Conservation (phyloP, 352 stramenopile species). For the Phytophthora pisi region DNA sequence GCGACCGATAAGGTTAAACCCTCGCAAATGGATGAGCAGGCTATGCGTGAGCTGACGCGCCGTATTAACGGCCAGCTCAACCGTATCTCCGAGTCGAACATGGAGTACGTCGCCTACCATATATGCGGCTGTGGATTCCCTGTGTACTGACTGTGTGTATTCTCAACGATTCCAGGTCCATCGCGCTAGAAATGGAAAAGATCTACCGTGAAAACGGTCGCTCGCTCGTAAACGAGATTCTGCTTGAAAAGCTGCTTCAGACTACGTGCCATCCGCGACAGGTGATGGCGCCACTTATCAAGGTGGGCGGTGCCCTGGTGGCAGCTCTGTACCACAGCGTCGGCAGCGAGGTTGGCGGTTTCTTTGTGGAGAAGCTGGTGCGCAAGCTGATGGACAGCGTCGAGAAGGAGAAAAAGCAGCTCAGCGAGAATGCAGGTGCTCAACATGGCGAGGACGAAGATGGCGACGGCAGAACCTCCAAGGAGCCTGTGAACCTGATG, state of each 20-base stretch:
- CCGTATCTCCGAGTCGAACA: slow-evolving; percentile 91
- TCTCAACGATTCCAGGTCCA: slow-evolving; percentile 40
- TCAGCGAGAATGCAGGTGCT: slow-evolving; percentile 18
- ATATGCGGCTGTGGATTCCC: background rate
- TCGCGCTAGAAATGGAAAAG: slow-evolving; percentile 80
- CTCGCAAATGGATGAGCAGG: slow-evolving; percentile 77
- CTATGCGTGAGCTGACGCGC: slow-evolving; percentile 68
- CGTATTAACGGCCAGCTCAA: slow-evolving; percentile 91
- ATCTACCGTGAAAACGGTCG: slow-evolving; percentile 76
- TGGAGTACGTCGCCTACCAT: slow-evolving; percentile 63
- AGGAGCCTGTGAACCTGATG: slow-evolving; percentile 81
- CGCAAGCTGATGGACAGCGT: slow-evolving; percentile 60
- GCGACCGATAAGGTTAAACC: slow-evolving; percentile 34
- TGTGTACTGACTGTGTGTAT: slow-evolving; percentile 13
- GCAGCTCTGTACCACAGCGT: slow-evolving; percentile 80
- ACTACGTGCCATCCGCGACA: slow-evolving; percentile 68
- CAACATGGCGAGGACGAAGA: slow-evolving; percentile 32
- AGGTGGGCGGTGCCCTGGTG: slow-evolving; percentile 68
- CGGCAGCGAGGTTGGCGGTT: slow-evolving; percentile 78
- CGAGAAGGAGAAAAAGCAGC: slow-evolving; percentile 37
- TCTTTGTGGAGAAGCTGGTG: slow-evolving; percentile 82
- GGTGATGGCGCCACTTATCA: slow-evolving; percentile 83
- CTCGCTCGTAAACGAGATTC: slow-evolving; percentile 74
- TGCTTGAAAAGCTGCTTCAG: slow-evolving; percentile 76
- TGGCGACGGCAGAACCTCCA: slow-evolving; percentile 46